These are phyloP conservation scores for Diaporthe helianthi DNA, from an alignment of 2,329 filamentous ascomycete species.

Conservation along the genomic window DNA sequence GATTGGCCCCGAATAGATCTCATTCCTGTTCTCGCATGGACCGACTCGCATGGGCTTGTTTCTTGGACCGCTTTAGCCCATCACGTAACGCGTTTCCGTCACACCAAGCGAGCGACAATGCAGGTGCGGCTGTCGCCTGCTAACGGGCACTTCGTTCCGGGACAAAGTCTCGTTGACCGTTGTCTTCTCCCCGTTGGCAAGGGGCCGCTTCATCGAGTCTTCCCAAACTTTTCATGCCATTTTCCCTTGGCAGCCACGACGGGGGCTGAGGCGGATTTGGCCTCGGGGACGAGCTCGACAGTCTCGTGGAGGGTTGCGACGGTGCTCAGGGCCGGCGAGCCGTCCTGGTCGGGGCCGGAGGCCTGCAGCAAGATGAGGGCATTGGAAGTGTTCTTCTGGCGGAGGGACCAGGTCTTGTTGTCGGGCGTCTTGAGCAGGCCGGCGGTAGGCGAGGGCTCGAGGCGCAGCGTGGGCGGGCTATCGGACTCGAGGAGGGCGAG, in stretches of 20 bases:
- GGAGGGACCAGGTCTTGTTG: slow-evolving; percentile 61
- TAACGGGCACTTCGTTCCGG: too few relatives aligned
- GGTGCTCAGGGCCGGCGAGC: slow-evolving; percentile 48
- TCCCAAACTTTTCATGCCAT: slow-evolving; percentile 67
- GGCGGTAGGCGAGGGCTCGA: slow-evolving; percentile 57
- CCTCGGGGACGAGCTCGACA: slow-evolving; percentile 62
- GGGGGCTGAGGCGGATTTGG: slow-evolving; percentile 38
- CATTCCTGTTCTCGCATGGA: too few relatives aligned
- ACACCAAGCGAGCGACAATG: too few relatives aligned
- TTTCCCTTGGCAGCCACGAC: slow-evolving; percentile 53
- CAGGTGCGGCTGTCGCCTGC: too few relatives aligned
- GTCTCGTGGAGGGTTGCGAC: slow-evolving; percentile 68
- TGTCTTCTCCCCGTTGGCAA: background rate
- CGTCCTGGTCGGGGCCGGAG: background rate
- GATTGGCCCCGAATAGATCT: too few relatives aligned
- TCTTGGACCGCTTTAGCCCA: background rate
- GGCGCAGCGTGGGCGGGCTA: slow-evolving; percentile 55
- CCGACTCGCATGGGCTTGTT: background rate
- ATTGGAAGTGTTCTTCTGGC: slow-evolving; percentile 73
- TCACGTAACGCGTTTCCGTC: background rate
- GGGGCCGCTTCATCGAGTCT: slow-evolving; percentile 46
- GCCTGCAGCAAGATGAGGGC: slow-evolving; percentile 62
- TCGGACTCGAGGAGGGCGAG: slow-evolving; percentile 61
- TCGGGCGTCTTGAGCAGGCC: slow-evolving; percentile 60
- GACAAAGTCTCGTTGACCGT: too few relatives aligned